Percentiles rank a stretch among this genome's conserved stretches.
phyloP scores from a whole-genome alignment of 2,329 filamentous ascomycete species.

The Cordyceps tenuipes region DNA sequence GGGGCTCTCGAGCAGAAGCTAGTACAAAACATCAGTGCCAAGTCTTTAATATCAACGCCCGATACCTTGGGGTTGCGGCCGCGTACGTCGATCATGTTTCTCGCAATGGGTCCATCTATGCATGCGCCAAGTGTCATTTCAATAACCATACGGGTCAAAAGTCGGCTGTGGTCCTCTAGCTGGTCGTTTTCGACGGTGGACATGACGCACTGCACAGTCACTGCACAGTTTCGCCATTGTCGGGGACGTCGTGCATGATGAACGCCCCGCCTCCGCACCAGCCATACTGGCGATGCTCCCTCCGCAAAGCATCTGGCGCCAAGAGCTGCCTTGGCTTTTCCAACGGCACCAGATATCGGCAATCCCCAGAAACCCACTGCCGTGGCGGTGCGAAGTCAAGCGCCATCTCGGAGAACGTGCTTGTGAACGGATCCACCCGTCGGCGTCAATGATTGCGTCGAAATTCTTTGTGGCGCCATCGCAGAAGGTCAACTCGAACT shows the following conservation, averaged over 20 bases:
- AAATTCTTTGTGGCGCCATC: conserved; percentile 14
- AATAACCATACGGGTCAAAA: neutral
- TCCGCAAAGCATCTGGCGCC: neutral
- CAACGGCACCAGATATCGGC: conserved; percentile 3
- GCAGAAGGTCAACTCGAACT: neutral
- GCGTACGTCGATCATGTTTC: neutral
- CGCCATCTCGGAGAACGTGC: conserved; percentile 12
- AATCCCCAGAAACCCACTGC: conserved; percentile 2
- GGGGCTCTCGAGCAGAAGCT: conserved; percentile 10
- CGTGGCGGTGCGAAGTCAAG: neutral
- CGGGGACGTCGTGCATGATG: conserved; percentile 3
- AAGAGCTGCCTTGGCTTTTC: neutral
- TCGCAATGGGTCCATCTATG: neutral
- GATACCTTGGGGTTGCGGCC: neutral
- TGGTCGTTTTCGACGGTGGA: neutral
- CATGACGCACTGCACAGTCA: conserved; percentile 1
- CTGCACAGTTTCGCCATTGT: conserved; percentile 4
- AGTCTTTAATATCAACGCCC: too few relatives aligned
- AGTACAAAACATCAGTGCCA: neutral
- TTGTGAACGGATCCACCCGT: conserved; percentile 17
- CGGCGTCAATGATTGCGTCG: conserved; percentile 18
- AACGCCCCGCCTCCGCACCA: conserved; percentile 1
- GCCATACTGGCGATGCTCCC: neutral
- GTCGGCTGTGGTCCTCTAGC: neutral
- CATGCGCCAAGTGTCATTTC: neutral